A percentile compares a stretch with the other conserved stretches of the same genome.
Conservation (phyloP, 2,329 filamentous ascomycete genomes). For the Colletotrichum orbiculare region DNA sequence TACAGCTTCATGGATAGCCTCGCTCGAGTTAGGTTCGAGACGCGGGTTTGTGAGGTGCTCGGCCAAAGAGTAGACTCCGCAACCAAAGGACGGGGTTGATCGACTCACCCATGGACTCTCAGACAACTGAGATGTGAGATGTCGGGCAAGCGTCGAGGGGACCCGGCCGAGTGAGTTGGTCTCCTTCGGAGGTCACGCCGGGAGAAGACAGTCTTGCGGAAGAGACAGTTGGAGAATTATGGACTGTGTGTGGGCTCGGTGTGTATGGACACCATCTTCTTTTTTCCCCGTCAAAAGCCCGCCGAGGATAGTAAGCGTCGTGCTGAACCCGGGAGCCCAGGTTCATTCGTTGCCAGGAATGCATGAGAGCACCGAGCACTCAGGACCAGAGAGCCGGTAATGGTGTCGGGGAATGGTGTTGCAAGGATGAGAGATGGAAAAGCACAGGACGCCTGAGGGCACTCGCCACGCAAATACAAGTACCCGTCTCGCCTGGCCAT, state of each 20-base stretch:
- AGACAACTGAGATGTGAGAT: neutral
- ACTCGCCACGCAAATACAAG: conserved; percentile 9
- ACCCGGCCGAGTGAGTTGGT: conserved; percentile 10
- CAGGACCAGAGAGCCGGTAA: conserved; percentile 20
- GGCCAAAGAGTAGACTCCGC: conserved; percentile 3
- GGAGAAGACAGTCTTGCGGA: neutral
- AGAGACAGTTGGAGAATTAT: conserved; percentile 3
- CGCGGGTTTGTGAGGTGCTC: too few species aligned
- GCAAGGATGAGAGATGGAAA: conserved; percentile 29
- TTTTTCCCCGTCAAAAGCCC: neutral
- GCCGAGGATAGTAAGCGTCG: neutral
- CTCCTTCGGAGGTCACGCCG: conserved; percentile 6
- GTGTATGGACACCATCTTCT: conserved; percentile 2
- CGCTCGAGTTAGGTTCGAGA: too few species aligned
- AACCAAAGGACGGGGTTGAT: conserved; percentile 14
- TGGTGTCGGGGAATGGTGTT: neutral
- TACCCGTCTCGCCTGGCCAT: too few species aligned
- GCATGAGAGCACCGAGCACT: conserved; percentile 14
- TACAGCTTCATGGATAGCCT: too few species aligned
- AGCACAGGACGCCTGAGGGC: conserved; percentile 33
- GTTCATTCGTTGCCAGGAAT: conserved; percentile 1
- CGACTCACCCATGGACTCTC: conserved; percentile 2
- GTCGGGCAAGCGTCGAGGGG: neutral
- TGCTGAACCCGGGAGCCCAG: conserved; percentile 2
- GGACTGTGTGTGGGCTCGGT: conserved; percentile 1